Base-by-base conservation (phyloP, 78 protist genomes). In the Dictyostelium intermedium region DNA sequence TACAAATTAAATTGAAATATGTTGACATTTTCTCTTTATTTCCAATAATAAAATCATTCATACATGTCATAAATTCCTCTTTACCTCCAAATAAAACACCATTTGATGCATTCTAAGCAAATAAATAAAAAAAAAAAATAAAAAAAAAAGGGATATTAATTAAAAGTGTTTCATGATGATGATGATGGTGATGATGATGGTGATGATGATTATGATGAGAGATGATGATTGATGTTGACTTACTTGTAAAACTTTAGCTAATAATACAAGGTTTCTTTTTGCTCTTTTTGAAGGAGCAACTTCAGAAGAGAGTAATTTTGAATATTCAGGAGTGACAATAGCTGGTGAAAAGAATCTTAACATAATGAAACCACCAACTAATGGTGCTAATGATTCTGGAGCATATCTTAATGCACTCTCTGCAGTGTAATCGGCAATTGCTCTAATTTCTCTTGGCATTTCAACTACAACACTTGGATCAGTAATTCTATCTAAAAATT, bases 311-410 rank as follows among this genome's bases (percentile, higher is more conserved):
- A 95, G 34, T 20, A 92, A 39, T 35, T 89, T 94, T 5, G 85
- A 86, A 25, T 73, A 82, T 11, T 95, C 97, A 3, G 95, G 96
- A 35, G 97, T 92, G 0, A 95, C 95, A 27, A 95, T 92, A 45
- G 97, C 95, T 5, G 97, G 97, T 37, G 95, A 66, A 85, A 92
- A 95, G 96, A 79, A 95, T 35, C 97, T 69, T 8, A 95, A 74
- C 95, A 95, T 95, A 35, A 95, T 79, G 60, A 95, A 92, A 27
- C 97, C 97, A 47, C 97, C 97, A 14, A 95, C 89, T 3, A 92
- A 53, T 20, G 91, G 95, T 47, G 95, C 84, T 1, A 84, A n/a
- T 70, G 91, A 61, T 35, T 91, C 95, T 23, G 97, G 97, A n/a
- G 89, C 91, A 45, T 87, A 79, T 45, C 53, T 81, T 9, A 83